Conservation (phyloP, 805 yeast genomes). For the Saccharomycopsis sp. region DNA sequence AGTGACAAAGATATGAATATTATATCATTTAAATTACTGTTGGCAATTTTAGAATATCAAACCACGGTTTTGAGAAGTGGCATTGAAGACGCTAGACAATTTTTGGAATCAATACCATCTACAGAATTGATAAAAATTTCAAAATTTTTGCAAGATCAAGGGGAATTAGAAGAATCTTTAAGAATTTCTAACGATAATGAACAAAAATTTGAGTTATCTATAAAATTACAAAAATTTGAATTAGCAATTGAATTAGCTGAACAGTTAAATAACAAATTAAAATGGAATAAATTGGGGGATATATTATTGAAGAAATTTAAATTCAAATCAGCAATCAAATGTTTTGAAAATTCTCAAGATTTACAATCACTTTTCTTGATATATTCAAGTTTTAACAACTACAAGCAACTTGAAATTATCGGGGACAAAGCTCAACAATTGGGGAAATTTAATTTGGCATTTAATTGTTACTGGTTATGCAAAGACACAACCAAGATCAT, state of each 20-base stretch:
- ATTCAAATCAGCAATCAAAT: conserved; percentile 68
- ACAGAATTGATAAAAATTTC: conserved; percentile 72
- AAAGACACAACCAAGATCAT: conserved; percentile 63
- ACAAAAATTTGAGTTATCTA: conserved; percentile 85
- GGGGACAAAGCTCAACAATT: conserved; percentile 60
- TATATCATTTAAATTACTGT: conserved; percentile 70
- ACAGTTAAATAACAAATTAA: conserved; percentile 49
- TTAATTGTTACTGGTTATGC: conserved; percentile 82
- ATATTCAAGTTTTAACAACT: conserved; percentile 74
- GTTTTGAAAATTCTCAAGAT: conserved; percentile 76
- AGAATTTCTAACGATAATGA: conserved; percentile 80
- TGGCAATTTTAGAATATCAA: conserved; percentile 89
- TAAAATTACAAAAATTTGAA: conserved; percentile 62
- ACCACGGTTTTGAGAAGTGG: conserved; percentile 94
- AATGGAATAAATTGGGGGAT: conserved; percentile 93
- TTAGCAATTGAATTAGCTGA: conserved; percentile 66
- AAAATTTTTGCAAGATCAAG: conserved; percentile 91
- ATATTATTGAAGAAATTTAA: conserved; percentile 74
- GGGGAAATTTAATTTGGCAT: conserved; percentile 86
- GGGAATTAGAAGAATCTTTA: conserved; percentile 75
- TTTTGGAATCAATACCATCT: conserved; percentile 47
- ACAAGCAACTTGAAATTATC: conserved; percentile 48
- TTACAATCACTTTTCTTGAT: conserved; percentile 73
- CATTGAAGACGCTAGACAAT: conserved; percentile 68
- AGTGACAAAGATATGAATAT: conserved; percentile 87